Evolutionary conservation across 1,284 basidiomycete species (phyloP).

Genomic region (Malassezia arunalokei): DNA sequence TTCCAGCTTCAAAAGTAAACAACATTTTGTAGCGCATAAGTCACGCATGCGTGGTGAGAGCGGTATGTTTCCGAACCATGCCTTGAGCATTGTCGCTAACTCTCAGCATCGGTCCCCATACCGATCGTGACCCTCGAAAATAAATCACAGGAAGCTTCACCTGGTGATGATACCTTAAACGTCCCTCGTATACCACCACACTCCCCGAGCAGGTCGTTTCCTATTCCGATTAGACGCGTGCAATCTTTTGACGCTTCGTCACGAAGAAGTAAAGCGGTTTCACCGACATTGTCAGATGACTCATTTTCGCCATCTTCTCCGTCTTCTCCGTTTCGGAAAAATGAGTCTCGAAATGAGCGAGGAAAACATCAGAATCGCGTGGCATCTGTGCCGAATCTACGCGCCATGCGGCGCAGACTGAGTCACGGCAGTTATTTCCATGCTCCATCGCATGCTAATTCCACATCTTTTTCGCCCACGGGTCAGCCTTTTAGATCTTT

Average conservation of each 20-base stretch:
- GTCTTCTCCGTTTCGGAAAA: not conserved
- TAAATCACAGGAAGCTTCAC: too few species aligned
- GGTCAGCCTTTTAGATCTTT: too few species aligned
- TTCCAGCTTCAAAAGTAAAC: too few species aligned
- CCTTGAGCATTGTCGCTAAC: too few species aligned
- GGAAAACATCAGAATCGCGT: not conserved
- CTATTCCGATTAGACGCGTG: conserved; percentile 3
- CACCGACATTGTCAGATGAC: not conserved
- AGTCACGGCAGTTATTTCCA: not conserved
- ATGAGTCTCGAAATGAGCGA: not conserved
- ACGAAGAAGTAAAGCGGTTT: not conserved
- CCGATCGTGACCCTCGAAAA: too few species aligned
- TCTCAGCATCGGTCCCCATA: too few species aligned
- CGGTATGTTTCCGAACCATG: too few species aligned
- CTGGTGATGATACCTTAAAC: too few species aligned
- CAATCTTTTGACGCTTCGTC: not conserved
- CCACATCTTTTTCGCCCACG: too few species aligned
- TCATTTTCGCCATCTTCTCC: conserved; percentile 1
- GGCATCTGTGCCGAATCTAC: not conserved
- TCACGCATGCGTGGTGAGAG: too few species aligned
- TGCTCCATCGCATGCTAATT: not conserved
- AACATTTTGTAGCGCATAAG: too few species aligned
- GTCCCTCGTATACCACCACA: too few species aligned
- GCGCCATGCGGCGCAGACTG: not conserved
- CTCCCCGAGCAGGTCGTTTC: not conserved